These are phyloP conservation scores for Fragaria vesca DNA, from an alignment of 306 rosid species.

Conservation along the genomic window DNA sequence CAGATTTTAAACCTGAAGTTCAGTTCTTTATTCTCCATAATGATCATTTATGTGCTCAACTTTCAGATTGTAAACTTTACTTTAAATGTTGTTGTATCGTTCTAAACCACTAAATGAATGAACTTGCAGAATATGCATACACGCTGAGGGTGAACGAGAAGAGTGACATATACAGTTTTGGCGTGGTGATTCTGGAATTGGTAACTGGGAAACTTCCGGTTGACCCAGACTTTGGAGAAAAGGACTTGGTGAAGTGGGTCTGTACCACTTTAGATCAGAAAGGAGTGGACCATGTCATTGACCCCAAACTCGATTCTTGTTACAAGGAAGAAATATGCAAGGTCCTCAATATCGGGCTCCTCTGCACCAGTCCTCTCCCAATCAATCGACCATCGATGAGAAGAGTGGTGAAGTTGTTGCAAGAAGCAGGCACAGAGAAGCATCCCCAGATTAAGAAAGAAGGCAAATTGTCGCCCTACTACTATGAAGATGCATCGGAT, in stretches of 20 bases:
- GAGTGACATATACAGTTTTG: conserved; percentile 92
- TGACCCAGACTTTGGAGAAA: conserved; percentile 88
- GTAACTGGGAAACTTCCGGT: conserved; percentile 68
- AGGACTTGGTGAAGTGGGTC: conserved; percentile 87
- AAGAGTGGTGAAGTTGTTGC: conserved; percentile 37
- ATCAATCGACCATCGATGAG: conserved; percentile 44
- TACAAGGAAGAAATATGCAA: conserved; percentile 73
- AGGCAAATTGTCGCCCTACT: conserved; percentile 39
- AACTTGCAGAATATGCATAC: conserved; percentile 82
- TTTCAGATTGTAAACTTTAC: background rate
- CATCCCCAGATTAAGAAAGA: conserved; percentile 31
- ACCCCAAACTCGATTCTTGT: conserved; percentile 63
- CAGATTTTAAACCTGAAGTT: background rate
- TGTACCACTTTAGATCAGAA: conserved; percentile 78
- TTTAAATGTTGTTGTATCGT: background rate
- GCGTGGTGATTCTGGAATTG: conserved; percentile 83
- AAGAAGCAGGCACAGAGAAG: conserved; percentile 28
- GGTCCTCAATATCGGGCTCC: conserved; percentile 79
- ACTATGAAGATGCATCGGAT: conserved; percentile 38
- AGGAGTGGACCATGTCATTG: conserved; percentile 69
- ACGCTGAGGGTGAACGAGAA: conserved; percentile 90
- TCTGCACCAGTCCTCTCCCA: conserved; percentile 91
- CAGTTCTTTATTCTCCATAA: background rate
- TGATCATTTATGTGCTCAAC: background rate
- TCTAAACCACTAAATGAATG: background rate